phyloP scores from a whole-genome alignment of 2,329 filamentous ascomycete genomes.

The Blumeria graminis region DNA sequence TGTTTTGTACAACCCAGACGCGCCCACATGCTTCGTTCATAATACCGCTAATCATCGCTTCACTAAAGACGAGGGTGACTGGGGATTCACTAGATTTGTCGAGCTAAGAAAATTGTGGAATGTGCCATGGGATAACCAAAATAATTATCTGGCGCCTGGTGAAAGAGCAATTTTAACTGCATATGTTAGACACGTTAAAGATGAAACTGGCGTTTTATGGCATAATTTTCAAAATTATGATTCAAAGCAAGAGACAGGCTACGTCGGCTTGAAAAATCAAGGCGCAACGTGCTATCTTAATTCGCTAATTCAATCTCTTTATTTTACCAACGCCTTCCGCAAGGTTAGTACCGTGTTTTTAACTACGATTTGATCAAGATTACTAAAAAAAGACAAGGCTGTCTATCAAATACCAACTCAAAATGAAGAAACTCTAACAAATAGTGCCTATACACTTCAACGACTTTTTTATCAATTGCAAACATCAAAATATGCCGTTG shows the following conservation, averaged over 20 bases:
- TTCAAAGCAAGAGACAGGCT: slow-evolving; percentile 97
- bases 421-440: slow-evolving; percentile 52
- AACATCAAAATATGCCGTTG: slow-evolving; percentile 59
- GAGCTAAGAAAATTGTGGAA: slow-evolving; percentile 73
- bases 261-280: slow-evolving; percentile 89
- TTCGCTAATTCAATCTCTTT: slow-evolving; percentile 61
- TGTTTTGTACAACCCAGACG: slow-evolving; percentile 81
- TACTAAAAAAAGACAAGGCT: slow-evolving; percentile 28
- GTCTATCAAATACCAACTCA: slow-evolving; percentile 94
- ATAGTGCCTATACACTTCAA: slow-evolving; percentile 85
- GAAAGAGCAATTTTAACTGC: slow-evolving; percentile 60
- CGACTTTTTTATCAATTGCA: slow-evolving; percentile 88
- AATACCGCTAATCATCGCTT: slow-evolving; percentile 84
- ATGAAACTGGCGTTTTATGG: slow-evolving; percentile 74
- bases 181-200: slow-evolving; percentile 59
- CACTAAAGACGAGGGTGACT: slow-evolving; percentile 87
- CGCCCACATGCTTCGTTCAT: slow-evolving; percentile 63
- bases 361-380: neutral
- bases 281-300: slow-evolving; percentile 82
- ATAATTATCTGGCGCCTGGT: slow-evolving; percentile 51
- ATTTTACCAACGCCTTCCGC: slow-evolving; percentile 79
- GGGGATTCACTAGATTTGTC: slow-evolving; percentile 94
- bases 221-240: slow-evolving; percentile 88
- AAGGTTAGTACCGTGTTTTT: slow-evolving; percentile 33
- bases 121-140: slow-evolving; percentile 43